phyloP scores from a whole-genome alignment of 2,329 filamentous ascomycete genomes.

The Sporothrix dimorphospora region DNA sequence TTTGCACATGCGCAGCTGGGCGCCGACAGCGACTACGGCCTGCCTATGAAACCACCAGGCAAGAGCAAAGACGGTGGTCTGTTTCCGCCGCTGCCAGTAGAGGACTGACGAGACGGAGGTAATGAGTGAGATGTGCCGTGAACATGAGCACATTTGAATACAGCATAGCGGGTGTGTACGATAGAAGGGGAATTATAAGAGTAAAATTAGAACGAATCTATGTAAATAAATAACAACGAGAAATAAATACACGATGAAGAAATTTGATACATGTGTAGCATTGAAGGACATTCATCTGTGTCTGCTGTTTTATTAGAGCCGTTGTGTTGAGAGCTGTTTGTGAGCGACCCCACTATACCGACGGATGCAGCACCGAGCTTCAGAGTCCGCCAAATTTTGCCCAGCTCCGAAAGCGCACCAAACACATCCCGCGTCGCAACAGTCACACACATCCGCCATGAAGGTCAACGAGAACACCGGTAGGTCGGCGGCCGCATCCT shows the following conservation, averaged over 20 bases:
- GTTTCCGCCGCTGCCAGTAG: conserved; percentile 56
- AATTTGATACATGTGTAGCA: not conserved
- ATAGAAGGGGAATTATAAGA: not conserved
- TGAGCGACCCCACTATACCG: not conserved
- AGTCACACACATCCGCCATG: conserved; percentile 21
- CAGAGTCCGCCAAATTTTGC: not conserved
- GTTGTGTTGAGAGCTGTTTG: not conserved
- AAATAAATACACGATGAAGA: not conserved
- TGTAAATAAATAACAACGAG: not conserved
- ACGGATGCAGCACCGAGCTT: not conserved
- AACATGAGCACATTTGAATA: not conserved
- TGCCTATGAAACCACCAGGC: conserved; percentile 40
- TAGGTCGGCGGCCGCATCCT: conserved; percentile 31
- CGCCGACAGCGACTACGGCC: conserved; percentile 72
- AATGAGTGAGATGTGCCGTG: not conserved
- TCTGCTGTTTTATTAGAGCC: not conserved
- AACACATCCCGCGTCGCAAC: not conserved
- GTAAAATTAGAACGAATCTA: not conserved
- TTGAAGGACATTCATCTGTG: not conserved
- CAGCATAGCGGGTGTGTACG: conserved; percentile 33
- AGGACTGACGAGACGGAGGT: conserved; percentile 40
- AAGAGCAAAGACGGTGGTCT: conserved; percentile 48
- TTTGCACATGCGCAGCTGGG: conserved; percentile 65
- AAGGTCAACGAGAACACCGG: conserved; percentile 42
- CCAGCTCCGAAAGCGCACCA: not conserved